Base-by-base conservation (phyloP, 805 yeast species). In the Candida chauliodis region DNA sequence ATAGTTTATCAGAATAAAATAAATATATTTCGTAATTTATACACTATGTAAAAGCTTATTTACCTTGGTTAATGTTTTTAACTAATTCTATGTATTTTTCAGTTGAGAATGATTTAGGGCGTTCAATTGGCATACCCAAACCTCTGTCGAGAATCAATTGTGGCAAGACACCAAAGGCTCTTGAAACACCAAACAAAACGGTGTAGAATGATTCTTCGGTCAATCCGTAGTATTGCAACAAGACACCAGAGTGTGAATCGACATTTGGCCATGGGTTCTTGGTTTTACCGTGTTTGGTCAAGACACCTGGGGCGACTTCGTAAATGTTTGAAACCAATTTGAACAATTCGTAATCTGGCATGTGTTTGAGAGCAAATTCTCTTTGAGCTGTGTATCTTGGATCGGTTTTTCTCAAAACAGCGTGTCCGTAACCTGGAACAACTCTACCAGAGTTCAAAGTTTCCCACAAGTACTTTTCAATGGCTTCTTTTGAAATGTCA, bases 81-180 rank as follows among this genome's bases (percentile, higher is more conserved):
- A 83, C 95, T 63, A 87, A 71, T 75, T 86, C 88, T 60, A 79
- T 81, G 75, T 84, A 86, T 72, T 88, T 88, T 71, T 87, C 91
- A 49, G 96, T 87, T 45, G 95, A 85, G 87, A 88, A 86, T 47
- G 95, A 69, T 73, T 80, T 83, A 57, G 93, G 93, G 60, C 93
- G 76, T 66, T 84, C 93, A 49, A 84, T 81, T 40, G 93, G 88
- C 61, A 83, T 59, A 37, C 91, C 91, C 40, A 79, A 63, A 48
- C 79, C 77, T 48, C 93, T 73, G 68, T 84, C 93, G 77, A 85
- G 78, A 50, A 84, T 79, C 59, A 84, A 71, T 66, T 84, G 93
- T 28, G 87, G 77, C 56, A 84, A 68, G 35, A 84, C 87, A 49
- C 93, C 93, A 44, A 84, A 70, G 28, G 90, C 78, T 63, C 93